Conservation (phyloP, 176 grass and related monocot genomes). For the Cenchrus fungigraminus region DNA sequence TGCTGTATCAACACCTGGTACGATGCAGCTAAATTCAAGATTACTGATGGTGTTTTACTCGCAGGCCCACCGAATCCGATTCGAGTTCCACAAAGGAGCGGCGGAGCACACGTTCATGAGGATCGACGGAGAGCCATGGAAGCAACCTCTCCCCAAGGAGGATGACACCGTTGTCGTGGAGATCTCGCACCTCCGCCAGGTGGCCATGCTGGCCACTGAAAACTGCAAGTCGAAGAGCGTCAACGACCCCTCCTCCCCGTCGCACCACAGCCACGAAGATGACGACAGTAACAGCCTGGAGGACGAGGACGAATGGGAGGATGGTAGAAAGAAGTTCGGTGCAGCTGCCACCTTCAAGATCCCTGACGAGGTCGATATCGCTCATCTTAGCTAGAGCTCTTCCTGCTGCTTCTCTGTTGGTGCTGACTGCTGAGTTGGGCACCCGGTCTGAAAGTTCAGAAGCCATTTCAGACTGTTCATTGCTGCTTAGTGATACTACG, state of each 20-base stretch:
- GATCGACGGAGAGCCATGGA: constrained; percentile 95
- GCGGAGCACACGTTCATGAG: constrained; percentile 86
- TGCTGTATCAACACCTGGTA: background rate
- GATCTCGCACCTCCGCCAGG: constrained; percentile 81
- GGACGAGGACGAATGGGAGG: constrained; percentile 68
- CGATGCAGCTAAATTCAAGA: background rate
- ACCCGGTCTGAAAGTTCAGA: constrained; percentile 6
- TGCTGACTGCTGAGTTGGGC: background rate
- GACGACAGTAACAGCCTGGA: constrained; percentile 49
- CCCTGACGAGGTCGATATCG: constrained; percentile 62
- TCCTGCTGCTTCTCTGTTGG: background rate
- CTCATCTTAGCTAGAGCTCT: constrained; percentile 54
- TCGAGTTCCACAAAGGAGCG: constrained; percentile 84
- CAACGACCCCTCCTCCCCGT: constrained; percentile 49
- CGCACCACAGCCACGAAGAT: constrained; percentile 1
- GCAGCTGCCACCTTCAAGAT: constrained; percentile 79
- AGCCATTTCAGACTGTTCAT: constrained; percentile 35
- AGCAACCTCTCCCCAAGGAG: constrained; percentile 82
- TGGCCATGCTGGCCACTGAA: constrained; percentile 66
- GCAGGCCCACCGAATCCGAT: constrained; percentile 73
- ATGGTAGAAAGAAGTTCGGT: constrained; percentile 73
- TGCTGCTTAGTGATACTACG: background rate
- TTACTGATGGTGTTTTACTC: background rate
- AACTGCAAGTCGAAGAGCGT: constrained; percentile 74
- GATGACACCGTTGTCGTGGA: constrained; percentile 79